Conservation (phyloP, 2,329 filamentous ascomycete species). For the Ophiocordyceps camponoti-floridani region DNA sequence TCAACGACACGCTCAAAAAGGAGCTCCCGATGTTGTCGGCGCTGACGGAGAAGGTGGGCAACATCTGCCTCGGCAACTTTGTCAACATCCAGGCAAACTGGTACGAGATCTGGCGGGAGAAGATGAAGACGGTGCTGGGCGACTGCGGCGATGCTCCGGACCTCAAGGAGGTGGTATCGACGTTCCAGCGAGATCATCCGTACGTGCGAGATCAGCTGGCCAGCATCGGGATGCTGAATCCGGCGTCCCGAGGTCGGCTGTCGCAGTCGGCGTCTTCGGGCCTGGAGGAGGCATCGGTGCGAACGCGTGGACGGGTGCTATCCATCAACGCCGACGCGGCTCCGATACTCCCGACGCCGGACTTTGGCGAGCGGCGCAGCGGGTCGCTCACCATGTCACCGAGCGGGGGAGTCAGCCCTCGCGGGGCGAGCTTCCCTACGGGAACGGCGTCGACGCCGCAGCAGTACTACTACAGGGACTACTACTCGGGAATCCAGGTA, state of each 20-base stretch:
- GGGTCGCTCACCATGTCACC: slow-evolving; percentile 48
- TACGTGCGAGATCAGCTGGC: slow-evolving; percentile 56
- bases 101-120: slow-evolving; percentile 70
- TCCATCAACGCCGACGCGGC: slow-evolving; percentile 46
- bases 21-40: slow-evolving; percentile 73
- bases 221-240: slow-evolving; percentile 63
- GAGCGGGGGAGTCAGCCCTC: slow-evolving; percentile 12
- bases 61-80: slow-evolving; percentile 67
- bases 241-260: slow-evolving; percentile 40
- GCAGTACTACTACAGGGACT: slow-evolving; percentile 38
- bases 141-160: slow-evolving; percentile 45
- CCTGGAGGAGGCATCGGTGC: slow-evolving; percentile 30
- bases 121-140: slow-evolving; percentile 58
- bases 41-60: slow-evolving; percentile 68
- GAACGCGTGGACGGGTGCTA: slow-evolving; percentile 36
- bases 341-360: slow-evolving; percentile 45
- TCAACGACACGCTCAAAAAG: slow-evolving; percentile 86
- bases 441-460: slow-evolving; percentile 25
- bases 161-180: slow-evolving; percentile 53
- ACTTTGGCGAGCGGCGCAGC: slow-evolving; percentile 47
- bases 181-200: slow-evolving; percentile 64
- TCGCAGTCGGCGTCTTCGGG: slow-evolving; percentile 39
- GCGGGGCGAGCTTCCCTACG: slow-evolving; percentile 5
- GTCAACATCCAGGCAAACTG: slow-evolving; percentile 70
- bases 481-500: slow-evolving; percentile 20